Evolutionary conservation across 352 stramenopile genomes (phyloP), one percentile per base, ranked within the genome.

Genomic region (Phytophthora syringae): DNA sequence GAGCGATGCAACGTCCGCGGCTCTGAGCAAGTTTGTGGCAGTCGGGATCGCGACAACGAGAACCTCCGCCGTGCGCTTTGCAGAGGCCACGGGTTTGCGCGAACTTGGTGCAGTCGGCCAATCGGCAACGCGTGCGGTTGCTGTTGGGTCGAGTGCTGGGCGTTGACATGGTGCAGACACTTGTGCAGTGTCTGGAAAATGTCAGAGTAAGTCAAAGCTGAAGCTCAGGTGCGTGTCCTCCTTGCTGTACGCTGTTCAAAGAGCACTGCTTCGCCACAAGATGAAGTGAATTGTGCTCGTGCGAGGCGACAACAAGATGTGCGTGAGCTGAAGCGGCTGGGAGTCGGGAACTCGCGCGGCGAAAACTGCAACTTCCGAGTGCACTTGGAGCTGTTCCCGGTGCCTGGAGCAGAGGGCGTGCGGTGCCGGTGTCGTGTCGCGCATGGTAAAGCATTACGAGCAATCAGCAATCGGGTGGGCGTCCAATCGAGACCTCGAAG

Each of bases 1-100:
- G 83, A 22, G 81, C 82, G 49, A 93, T 93, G 64, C 81, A 93
- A 27, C 90, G 65, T 0, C 85, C 81, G 11, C 81, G 83, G 45
- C 77, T 88, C 57, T 90, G 83, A 44, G 86, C 86, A 37, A 94
- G 84, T 44, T 94, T 94, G 68, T 81, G 78, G 66, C 84, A 94
- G 49, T 77, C 68, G 9, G 76, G 65, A 27, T 91, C 72, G n/a
- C 83, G 87, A 72, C 88, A 96, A 4, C 84, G 83, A 12, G 81
- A 92, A 60, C 86, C 85, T 37, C 86, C 86, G 47, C 88, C 88
- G 52, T 96, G 88, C 10, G 86, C 88, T 55, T 94, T 94, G 62
- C 83, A 94, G n/a, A 90, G 77, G 1, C 83, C 85, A 24, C 81
- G 67, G 12, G 83, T 92, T 61, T 94, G 85, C 11, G 83, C 86